phyloP scores from a whole-genome alignment of 768 basidiomycete species.

The Dentipellis sp. region DNA sequence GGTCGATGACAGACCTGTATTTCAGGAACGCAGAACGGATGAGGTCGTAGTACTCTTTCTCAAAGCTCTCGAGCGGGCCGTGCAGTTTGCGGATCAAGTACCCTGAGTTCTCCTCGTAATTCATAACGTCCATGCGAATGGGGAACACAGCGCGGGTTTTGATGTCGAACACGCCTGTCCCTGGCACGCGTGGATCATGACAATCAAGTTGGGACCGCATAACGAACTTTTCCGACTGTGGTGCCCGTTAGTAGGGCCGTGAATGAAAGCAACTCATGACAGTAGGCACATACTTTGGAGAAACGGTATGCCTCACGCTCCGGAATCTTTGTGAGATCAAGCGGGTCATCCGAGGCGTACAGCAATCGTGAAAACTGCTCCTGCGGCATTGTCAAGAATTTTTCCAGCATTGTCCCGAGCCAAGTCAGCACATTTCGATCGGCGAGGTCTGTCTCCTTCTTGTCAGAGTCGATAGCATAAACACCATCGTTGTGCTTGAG shows the following conservation, averaged over 20 bases:
- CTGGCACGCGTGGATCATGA: conserved; percentile 69
- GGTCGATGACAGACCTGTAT: conserved; percentile 49
- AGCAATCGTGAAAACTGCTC: conserved; percentile 53
- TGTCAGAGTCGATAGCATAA: conserved; percentile 57
- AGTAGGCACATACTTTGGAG: conserved; percentile 46
- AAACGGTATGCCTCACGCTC: conserved; percentile 77
- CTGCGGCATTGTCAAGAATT: conserved; percentile 63
- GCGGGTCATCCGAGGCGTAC: conserved; percentile 22
- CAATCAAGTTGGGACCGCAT: conserved; percentile 97
- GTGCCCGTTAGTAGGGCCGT: background rate
- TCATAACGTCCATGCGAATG: conserved; percentile 78
- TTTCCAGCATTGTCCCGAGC: conserved; percentile 88
- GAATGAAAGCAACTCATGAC: no score
- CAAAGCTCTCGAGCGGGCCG: conserved; percentile 72
- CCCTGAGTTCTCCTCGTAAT: conserved; percentile 78
- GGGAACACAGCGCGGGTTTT: conserved; percentile 87
- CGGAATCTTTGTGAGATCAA: conserved; percentile 24
- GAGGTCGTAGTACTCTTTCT: conserved; percentile 91
- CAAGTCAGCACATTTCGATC: conserved; percentile 68
- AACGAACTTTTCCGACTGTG: conserved; percentile 52
- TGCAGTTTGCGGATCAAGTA: conserved; percentile 60
- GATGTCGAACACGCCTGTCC: conserved; percentile 90
- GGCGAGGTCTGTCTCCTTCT: conserved; percentile 27
- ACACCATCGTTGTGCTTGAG: conserved; percentile 58
- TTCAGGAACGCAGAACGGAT: conserved; percentile 92